Base-by-base conservation (phyloP, 768 basidiomycete genomes). In the Tulasnella calospora region DNA sequence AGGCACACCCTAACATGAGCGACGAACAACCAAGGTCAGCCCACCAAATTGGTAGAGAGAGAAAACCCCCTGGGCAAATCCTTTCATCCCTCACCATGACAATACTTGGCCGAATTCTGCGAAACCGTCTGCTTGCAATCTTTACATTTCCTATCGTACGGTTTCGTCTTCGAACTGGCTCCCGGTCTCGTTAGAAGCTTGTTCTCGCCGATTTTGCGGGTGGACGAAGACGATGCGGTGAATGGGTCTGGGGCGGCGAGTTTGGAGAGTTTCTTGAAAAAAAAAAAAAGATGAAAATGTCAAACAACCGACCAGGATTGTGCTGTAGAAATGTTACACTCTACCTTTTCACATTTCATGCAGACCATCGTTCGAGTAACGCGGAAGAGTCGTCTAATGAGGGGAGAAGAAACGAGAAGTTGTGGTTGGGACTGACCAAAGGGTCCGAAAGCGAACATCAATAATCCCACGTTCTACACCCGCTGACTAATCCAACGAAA, bases 221-320 rank as follows among this genome's bases (percentile, higher is more conserved):
- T 92, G 80, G 90, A 89, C 73, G 85, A 85, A 2, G 92, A 90
- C 70, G 91, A 91, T 15, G 93, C 88, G 41, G 87, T 88, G 85
- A 94, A 95, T 55, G 94, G 94, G 85, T 95, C 94, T 71, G 94
- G 94, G 3, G 94, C 94, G 77, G 94, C 94, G 69, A 95, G 88
- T 84, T 93, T 95, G 78, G 93, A 94, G 76, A 94, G 89, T 94
- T 95, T 95, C 94, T 95, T 7, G 13, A 38, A 40, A 12, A 40
- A 9, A 12, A 12, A 40, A 4, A 4, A 9, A 80, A 1, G 35
- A 9, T 13, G 2, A 3, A 47, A 71, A 74, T 40, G 41, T 33
- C 23, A 74, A 12, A 5, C 5, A 51, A 13, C 30, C 7, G 13
- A 36, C 36, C n/a, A 17, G 84, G 82, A 82, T 80, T 84, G 79